Evolutionary conservation across 192 early-diverging fungal genomes (phyloP), one percentile per base, ranked within the genome.

Genomic region (Chytriomyces confervae): DNA sequence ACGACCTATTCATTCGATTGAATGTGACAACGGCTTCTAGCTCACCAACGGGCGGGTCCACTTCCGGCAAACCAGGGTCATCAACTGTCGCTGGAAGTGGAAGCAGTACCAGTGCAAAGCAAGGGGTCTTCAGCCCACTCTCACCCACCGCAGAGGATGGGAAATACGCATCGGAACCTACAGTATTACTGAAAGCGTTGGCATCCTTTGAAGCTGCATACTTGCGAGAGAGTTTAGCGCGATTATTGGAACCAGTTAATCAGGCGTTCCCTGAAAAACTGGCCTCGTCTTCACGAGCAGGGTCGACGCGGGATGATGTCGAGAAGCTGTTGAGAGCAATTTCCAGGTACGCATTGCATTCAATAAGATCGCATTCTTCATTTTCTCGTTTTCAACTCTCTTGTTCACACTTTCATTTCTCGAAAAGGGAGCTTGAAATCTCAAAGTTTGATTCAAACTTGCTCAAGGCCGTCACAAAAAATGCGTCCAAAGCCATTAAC

Each of bases 241-340:
- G 92, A 50, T 75, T 93, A 70, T 77, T 91, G n/a, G 92, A 93
- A 48, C 83, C 86, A 13, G 83, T 93, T 18, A 90, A 91, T 53
- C 57, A 77, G 6, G 86, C 87, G 7, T 91, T 93, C 67, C 87
- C 91, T 6, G 77, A 90, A 5, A 81, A 84, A 48, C 76, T 81
- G 10, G 76, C 69, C 16, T 27, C 65, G 7, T n/a, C 53, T 57
- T 13, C 20, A 20, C 18, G 72, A 13, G 36, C 67, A 11, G 45
- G 50, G 5, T 86, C 89, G 8, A 76, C 76, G 8, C 75, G 83
- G 48, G 87, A 85, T 61, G 89, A 92, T 70, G 84, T 89, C 5
- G 78, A 89, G 44, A 90, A 85, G 66, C 71, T 93, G 5, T 79
- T 86, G 23, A 74, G 91, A 24, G 81, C 81, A 9, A 84, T 93